These are phyloP conservation scores for Trichoderma sp. DNA, from an alignment of 2,329 filamentous ascomycete species.

Conservation along the genomic window DNA sequence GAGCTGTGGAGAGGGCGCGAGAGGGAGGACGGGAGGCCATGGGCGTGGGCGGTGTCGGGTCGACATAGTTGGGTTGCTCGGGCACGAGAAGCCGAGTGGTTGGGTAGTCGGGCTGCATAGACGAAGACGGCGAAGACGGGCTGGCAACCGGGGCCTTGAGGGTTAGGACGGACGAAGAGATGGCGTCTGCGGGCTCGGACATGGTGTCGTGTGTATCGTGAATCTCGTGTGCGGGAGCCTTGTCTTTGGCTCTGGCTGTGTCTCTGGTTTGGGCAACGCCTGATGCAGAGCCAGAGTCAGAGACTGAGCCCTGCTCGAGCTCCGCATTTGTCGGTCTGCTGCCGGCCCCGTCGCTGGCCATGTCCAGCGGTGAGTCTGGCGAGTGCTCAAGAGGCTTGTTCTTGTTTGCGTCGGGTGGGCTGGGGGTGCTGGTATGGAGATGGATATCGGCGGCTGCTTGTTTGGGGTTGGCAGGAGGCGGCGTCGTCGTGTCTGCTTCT, in stretches of 20 bases:
- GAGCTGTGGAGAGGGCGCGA: conserved; percentile 53
- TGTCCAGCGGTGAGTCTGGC: background rate
- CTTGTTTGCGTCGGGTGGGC: background rate
- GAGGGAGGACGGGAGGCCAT: conserved; percentile 55
- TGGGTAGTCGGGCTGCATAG: conserved; percentile 25
- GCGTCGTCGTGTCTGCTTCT: background rate
- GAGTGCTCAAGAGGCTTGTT: background rate
- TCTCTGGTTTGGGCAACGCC: background rate
- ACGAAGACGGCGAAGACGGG: conserved; percentile 33
- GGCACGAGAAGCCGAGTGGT: conserved; percentile 45
- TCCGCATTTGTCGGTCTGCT: conserved; percentile 8
- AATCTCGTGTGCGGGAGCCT: background rate
- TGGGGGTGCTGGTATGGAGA: background rate
- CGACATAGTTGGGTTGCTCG: conserved; percentile 49
- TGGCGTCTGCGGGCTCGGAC: conserved; percentile 20
- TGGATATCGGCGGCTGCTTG: background rate
- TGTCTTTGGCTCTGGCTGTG: background rate
- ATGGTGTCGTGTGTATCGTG: background rate
- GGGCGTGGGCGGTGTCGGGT: conserved; percentile 58
- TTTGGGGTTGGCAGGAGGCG: background rate
- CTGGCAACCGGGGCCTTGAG: conserved; percentile 42
- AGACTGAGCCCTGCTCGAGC: background rate
- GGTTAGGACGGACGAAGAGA: conserved; percentile 48
- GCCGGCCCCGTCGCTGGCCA: conserved; percentile 13
- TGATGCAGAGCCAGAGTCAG: background rate